Evolutionary conservation across 257 asterid genomes (phyloP), one percentile per base, ranked within the genome.

Genomic region (Prunella vulgaris): DNA sequence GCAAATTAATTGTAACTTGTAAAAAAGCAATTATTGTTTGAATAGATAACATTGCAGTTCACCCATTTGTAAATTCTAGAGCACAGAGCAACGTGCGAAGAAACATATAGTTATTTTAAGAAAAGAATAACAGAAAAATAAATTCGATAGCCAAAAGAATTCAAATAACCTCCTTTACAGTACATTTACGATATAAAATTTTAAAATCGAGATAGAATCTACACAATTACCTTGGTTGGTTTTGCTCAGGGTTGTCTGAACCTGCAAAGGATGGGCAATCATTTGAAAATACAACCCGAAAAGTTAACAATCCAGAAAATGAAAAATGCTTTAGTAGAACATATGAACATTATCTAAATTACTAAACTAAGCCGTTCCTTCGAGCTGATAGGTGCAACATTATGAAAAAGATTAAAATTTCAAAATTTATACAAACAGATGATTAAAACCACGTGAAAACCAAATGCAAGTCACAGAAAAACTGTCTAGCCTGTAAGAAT

Each of bases 401-500:
- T 20, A 22, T 20, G 17, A 12, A 5, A 48, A 5, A 10, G 37
- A 37, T 5, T 17, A 21, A 17, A 7, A 37, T 74, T 66, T 52
- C 64, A 35, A 24, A 25, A 44, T 44, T 33, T 22, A 32, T 32
- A 51, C 44, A 54, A 32, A 14, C 9, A 44, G 28, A 68, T 37
- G 7, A 54, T 60, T 28, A 3, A 46, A 49, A 65, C 44, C 38
- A 66, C 10, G 24, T 10, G 12, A 25, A 24, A 7, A 51, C 9
- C 15, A 63, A 21, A 38, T 7, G 42, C 32, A 78, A 21, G 15
- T 10, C 6, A 30, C 52, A 2, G n/a, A 65, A 15, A 56, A 20
- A 28, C 56, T 20, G 33, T 21, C 77, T 15, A 63, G 87, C 97
- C 90, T 92, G 79, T 88, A 69, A 27, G 97, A 96, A 71, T 84